Evolutionary conservation across 1,284 basidiomycete species (phyloP), one percentile per base, ranked within the genome.

Genomic region (Athelia psychrophila): DNA sequence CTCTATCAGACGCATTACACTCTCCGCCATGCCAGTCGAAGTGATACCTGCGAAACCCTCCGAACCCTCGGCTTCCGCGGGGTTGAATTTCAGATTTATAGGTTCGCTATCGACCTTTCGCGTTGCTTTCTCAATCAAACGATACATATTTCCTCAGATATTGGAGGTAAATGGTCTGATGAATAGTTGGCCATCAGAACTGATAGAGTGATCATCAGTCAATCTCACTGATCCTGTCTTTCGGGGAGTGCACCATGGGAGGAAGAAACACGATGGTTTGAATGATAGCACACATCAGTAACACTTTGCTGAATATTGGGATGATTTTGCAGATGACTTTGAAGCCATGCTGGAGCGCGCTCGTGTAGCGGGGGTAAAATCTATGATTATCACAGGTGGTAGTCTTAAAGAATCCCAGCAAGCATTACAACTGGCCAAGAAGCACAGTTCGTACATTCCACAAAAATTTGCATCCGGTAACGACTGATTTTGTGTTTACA

Each of bases 341-440:
- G 69, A 76, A 3, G 70, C 71, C 4, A 76, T 95, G 50, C 63
- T 93, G 3, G 64, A 73, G 16, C 79, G 93, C 51, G 80, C 89
- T 0, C 69, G 70, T 38, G 64, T 67, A 2, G 86, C 87, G 1
- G 89, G 89, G 0, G 86, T 95, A 4, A 76, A 78, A 51, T 80
- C 78, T n/a, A 87, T 92, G 74, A 83, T 95, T 56, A 79, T 95
- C 50, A 95, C 93, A 1, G 91, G 91, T 0, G 87, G 88, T 0
- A 88, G 82, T 52, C 70, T 95, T 12, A 62, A 70, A 5, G 91
- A 94, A 64, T 87, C 85, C 2, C 68, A 69, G 50, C 66, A 81
- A 19, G 89, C 89, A 0, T 59, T 93, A 25, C 65, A 73, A 15
- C 68, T 95, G 16, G 88, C 91, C 1, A 71, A 74, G 51, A 61